Base-by-base conservation (phyloP, 768 basidiomycete species). In the Xanthoconium purpureum region DNA sequence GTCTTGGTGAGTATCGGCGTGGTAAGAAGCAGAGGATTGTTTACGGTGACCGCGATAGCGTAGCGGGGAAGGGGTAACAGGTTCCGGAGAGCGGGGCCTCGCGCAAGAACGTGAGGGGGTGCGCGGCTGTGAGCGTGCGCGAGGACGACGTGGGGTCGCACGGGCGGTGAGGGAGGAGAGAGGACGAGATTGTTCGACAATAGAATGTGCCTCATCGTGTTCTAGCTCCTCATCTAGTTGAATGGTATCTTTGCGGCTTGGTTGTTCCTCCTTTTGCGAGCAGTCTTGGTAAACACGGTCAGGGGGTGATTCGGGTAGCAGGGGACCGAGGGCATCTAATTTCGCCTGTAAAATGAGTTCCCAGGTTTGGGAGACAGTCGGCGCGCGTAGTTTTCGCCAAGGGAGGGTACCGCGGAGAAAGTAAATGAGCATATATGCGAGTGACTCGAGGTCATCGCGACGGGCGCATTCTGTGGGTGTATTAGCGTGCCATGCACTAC, bases 371-470 rank as follows among this genome's bases (percentile, higher is more conserved):
- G 81, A 77, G 13, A 87, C 80, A 12, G 88, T 81, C 36, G 81
- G 74, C 0, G 84, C 89, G 43, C 84, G 82, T 43, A 89, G 66
- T 73, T 85, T 88, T 64, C 87, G 78, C 89, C 89, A 91, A 1
- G 89, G 89, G 3, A 91, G 75, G 0, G 84, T 85, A 15, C 89
- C 88, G 6, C 88, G 84, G 14, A 90, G 72, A 70, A 91, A 90
- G 64, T 91, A 90, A 42, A 90, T 83, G 57, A 91, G 80, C 87
- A 90, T 88, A 73, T 91, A 91, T 0, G 89, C 86, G 8, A 91
- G 75, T 0, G 84, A 84, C 71, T 91, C 89, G 55, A 91, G 80
- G 65, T 91, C 89, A 62, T 91, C 89, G 38, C 89, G 80, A 47
- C 89, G 81, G 7, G 87, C 87, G 12, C 83, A 84, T 70, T 91